Evolutionary conservation across 176 grass and related monocot species (phyloP).

Genomic region (Cocos nucifera): DNA sequence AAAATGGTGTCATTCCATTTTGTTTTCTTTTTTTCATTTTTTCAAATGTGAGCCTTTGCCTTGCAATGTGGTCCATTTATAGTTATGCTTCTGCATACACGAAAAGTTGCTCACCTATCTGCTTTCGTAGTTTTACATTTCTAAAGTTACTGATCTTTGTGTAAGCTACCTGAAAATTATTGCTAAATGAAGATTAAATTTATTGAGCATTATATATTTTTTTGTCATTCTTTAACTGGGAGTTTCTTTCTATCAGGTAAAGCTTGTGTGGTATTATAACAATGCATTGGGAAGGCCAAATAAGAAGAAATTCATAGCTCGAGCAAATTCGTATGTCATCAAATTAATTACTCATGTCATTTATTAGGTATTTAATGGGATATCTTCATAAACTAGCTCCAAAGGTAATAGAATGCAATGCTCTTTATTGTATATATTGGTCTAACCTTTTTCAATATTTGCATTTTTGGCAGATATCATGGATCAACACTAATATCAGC

Average conservation of each 20-base stretch:
- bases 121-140: background rate
- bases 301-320: conserved; percentile 98
- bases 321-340: conserved; percentile 64
- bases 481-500: conserved; percentile 93
- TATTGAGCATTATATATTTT: background rate
- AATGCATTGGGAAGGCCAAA: conserved; percentile 90
- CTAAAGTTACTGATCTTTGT: background rate
- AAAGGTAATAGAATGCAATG: background rate
- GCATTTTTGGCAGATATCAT: conserved; percentile 66
- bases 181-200: background rate
- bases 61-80: too few relatives aligned
- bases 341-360: conserved; percentile 1
- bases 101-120: too few relatives aligned
- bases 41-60: too few relatives aligned
- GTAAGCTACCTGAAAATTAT: background rate
- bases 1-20: too few relatives aligned
- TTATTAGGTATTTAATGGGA: background rate
- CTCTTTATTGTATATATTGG: conserved; percentile 1
- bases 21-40: too few relatives aligned
- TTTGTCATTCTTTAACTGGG: background rate
- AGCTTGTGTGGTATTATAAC: conserved; percentile 99
- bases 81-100: too few relatives aligned
- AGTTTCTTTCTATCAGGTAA: conserved; percentile 49
- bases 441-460: conserved; percentile 9
- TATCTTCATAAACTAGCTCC: background rate